These are phyloP conservation scores for Triticum turgidum DNA, from an alignment of 176 grass and related monocot genomes.

Conservation along the genomic window DNA sequence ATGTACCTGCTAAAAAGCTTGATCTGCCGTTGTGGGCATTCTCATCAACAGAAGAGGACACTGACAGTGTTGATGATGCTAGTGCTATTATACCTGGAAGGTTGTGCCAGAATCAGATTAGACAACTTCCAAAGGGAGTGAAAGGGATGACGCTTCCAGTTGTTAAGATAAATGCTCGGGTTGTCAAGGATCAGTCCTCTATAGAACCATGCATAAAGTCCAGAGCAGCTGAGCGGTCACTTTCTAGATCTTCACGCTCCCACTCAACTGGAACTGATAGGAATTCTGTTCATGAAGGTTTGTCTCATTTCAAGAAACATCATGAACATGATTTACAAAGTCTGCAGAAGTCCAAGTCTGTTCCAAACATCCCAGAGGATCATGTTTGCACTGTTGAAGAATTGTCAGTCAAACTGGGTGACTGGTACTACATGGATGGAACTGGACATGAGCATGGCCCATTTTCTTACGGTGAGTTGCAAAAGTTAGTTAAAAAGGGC, in stretches of 20 bases:
- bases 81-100: constrained; percentile 45
- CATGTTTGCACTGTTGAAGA: constrained; percentile 83
- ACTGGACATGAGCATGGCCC: constrained; percentile 89
- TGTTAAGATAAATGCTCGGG: constrained; percentile 87
- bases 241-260: constrained; percentile 69
- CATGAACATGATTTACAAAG: constrained; percentile 63
- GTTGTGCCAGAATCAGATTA: constrained; percentile 38
- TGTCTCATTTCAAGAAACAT: constrained; percentile 61
- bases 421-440: constrained; percentile 93
- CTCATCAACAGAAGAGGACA: constrained; percentile 73
- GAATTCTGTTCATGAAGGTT: constrained; percentile 67
- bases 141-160: constrained; percentile 81
- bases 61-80: constrained; percentile 51
- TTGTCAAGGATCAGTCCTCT: constrained; percentile 65
- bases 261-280: constrained; percentile 67
- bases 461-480: constrained; percentile 81
- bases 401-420: constrained; percentile 71
- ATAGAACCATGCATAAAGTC: constrained; percentile 55
- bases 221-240: constrained; percentile 52
- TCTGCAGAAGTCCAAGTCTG: constrained; percentile 69
- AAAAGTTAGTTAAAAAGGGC: constrained; percentile 75
- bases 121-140: constrained; percentile 55
- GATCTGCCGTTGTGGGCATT: constrained; percentile 82
- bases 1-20: constrained; percentile 61
- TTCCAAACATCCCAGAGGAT: constrained; percentile 75